A percentile compares a stretch with the other conserved stretches of the same genome.
These are phyloP conservation scores for Fusarium sp. DNA, from an alignment of 2,329 filamentous ascomycete species.

Conservation along the genomic window DNA sequence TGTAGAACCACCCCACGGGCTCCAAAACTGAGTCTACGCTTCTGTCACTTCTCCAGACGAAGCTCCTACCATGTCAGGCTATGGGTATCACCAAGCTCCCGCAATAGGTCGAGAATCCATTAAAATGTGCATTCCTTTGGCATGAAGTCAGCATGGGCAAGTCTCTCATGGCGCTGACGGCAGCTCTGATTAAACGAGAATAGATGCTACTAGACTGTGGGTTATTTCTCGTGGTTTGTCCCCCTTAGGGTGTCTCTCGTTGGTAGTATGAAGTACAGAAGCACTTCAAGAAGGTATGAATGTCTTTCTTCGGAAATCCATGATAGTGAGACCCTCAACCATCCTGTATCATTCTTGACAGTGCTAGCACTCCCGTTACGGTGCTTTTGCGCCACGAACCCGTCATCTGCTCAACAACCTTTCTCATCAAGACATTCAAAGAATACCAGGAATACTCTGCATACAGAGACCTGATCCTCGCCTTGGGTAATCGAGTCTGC, in stretches of 20 bases:
- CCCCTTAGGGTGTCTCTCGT: not conserved
- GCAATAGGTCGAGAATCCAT: not conserved
- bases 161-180: not conserved
- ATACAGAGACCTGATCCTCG: no score
- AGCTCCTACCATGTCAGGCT: not conserved
- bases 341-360: not conserved
- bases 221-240: not conserved
- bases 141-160: not conserved
- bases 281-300: not conserved
- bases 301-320: not conserved
- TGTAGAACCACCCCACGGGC: not conserved
- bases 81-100: not conserved
- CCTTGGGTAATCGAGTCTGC: no score
- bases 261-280: not conserved
- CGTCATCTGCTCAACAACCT: not conserved
- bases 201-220: not conserved
- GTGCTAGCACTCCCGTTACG: no score
- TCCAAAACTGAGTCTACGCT: not conserved
- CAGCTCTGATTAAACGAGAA: not conserved
- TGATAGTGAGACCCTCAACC: not conserved
- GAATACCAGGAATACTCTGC: not conserved
- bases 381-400: not conserved
- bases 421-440: not conserved
- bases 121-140: not conserved
- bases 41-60: not conserved